phyloP scores from a whole-genome alignment of 495 filamentous ascomycete species.

The Chaetomium fimeti region DNA sequence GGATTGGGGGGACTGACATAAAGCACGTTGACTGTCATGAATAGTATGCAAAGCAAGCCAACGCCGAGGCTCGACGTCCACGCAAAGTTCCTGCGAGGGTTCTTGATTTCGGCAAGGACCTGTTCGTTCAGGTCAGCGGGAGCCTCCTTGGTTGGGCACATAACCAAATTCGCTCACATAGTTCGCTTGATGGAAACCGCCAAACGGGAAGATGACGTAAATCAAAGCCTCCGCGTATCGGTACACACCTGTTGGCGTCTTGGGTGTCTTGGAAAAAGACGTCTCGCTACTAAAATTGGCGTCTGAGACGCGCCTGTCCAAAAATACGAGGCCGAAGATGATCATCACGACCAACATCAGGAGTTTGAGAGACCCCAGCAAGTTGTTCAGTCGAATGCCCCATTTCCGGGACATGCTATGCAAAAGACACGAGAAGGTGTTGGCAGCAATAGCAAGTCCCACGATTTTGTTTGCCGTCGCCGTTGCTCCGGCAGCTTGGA shows the following conservation, averaged over 20 bases:
- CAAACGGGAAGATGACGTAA: slow-evolving; percentile 26
- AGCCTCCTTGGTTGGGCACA: not conserved
- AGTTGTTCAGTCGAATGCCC: slow-evolving; percentile 29
- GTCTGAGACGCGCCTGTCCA: slow-evolving; percentile 14
- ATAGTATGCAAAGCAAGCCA: slow-evolving; percentile 18
- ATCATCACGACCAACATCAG: slow-evolving; percentile 42
- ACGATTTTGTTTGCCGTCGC: slow-evolving; percentile 14
- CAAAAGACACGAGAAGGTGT: slow-evolving; percentile 55
- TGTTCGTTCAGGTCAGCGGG: not conserved
- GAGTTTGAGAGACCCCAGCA: slow-evolving; percentile 23
- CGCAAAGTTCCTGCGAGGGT: slow-evolving; percentile 28
- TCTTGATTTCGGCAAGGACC: slow-evolving; percentile 26
- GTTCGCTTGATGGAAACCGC: slow-evolving; percentile 30
- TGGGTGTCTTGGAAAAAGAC: slow-evolving; percentile 14
- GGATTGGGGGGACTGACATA: slow-evolving; percentile 8
- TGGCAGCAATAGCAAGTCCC: slow-evolving; percentile 22
- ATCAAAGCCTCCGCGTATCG: slow-evolving; percentile 44
- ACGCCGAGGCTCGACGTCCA: slow-evolving; percentile 49
- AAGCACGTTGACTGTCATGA: slow-evolving; percentile 16
- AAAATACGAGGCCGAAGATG: slow-evolving; percentile 19
- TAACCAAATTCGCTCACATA: slow-evolving; percentile 15
- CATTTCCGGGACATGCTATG: slow-evolving; percentile 33
- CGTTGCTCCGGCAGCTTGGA: slow-evolving; percentile 12
- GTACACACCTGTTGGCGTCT: slow-evolving; percentile 20
- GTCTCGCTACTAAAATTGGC: slow-evolving; percentile 21